Base-by-base conservation (phyloP, 805 yeast species). In the Saccharomyces paradoxus region DNA sequence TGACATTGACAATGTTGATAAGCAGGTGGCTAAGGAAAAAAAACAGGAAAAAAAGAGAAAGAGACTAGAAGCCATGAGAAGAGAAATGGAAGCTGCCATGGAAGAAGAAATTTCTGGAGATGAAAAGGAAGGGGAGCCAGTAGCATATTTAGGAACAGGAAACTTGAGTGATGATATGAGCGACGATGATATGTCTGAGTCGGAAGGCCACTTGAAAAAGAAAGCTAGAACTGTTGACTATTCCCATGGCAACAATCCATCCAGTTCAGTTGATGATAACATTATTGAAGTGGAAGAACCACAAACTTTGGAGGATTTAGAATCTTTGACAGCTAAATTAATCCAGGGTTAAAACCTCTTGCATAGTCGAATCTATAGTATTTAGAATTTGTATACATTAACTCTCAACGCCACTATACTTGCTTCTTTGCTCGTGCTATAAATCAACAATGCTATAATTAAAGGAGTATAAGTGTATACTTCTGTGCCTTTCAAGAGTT, bases 301-400 rank as follows among this genome's bases (percentile, higher is more conserved):
- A 14, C 87, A 89, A 64, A 87, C 96, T 17, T 76, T 94, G 68
- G 97, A 89, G 70, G 99, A 94, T 66, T 79, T 94, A 71, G 99
- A 94, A 76, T 90, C 95, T 50, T 80, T 89, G 74, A 84, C 96
- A 2, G 79, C 78, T 26, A 75, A 71, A 63, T 69, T 79, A 50
- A 63, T 77, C 26, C 60, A 61, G 51, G 56, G 55, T 46, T 60
- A 54, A 54, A 8, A 50, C 37, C 48, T 47, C 21, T 41, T 50
- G 57, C 54, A 46, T 51, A 30, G 13, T 37, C 22, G 1, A 17
- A 21, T 17, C 17, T 37, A 37, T 37, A 37, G 44, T 58, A 46
- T 47, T 54, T 21, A 8, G 53, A 27, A 22, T 55, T 37, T 55
- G 51, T 29, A 50, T 51, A 27, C 49, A 46, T 46, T 14, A 24